Conservation (phyloP, 306 rosid genomes). For the Prunus armeniaca region DNA sequence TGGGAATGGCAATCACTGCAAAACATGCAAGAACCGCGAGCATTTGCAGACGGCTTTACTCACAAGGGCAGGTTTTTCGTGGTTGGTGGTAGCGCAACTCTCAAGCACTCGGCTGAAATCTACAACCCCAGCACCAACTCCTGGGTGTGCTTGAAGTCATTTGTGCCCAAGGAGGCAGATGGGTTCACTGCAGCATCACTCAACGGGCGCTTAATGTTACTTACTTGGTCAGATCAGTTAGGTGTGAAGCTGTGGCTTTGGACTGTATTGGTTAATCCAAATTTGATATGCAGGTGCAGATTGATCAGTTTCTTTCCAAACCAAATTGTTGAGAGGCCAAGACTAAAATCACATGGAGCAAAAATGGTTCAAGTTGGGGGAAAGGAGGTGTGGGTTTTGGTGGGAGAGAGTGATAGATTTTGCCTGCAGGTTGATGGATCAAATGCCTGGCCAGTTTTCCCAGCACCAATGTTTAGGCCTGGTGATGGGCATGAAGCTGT, state of each 20-base stretch:
- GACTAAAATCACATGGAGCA: slow-evolving; percentile 3
- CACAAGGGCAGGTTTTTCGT: slow-evolving; percentile 1
- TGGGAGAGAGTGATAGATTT: slow-evolving; percentile 8
- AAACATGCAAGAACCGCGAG: slow-evolving; percentile 2
- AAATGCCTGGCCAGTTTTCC: slow-evolving; percentile 5
- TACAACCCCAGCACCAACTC: slow-evolving; percentile 2
- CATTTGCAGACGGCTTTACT: slow-evolving; percentile 8
- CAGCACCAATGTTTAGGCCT: slow-evolving; percentile 8
- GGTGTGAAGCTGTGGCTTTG: slow-evolving; percentile 14
- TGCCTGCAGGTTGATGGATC: neutral
- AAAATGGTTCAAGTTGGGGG: slow-evolving; percentile 14
- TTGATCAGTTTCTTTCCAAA: slow-evolving; percentile 3
- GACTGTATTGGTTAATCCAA: neutral
- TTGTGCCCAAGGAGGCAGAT: slow-evolving; percentile 9
- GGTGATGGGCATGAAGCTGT: slow-evolving; percentile 4
- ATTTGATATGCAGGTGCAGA: neutral
- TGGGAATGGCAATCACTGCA: slow-evolving; percentile 7
- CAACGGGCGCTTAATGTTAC: neutral
- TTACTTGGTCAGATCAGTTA: slow-evolving; percentile 2
- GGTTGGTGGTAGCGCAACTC: neutral
- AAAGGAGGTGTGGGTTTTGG: slow-evolving; percentile 13
- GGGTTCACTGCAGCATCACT: slow-evolving; percentile 7
- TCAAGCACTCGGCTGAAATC: slow-evolving; percentile 9
- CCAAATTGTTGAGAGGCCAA: neutral
- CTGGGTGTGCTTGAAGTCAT: neutral